Evolutionary conservation across 768 basidiomycete genomes (phyloP).

Genomic region (Clitopilus hobsonii): DNA sequence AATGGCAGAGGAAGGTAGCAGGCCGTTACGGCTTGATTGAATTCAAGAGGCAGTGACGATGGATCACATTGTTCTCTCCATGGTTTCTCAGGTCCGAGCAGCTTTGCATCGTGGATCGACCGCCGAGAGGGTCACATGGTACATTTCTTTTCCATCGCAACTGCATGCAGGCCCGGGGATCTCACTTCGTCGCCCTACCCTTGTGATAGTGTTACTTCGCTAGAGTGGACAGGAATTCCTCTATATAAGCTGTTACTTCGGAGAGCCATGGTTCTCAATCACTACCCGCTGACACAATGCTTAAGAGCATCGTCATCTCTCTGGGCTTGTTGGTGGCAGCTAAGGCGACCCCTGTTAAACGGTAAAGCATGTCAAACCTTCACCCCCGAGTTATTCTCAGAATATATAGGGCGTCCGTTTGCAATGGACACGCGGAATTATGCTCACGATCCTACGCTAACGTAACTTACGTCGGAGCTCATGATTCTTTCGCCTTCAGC

Average conservation of each 20-base stretch:
- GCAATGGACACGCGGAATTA: constrained; percentile 13
- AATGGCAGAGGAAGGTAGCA: too few relatives aligned
- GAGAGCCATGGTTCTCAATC: too few relatives aligned
- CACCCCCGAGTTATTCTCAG: not conserved
- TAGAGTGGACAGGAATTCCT: not conserved
- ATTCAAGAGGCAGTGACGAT: too few relatives aligned
- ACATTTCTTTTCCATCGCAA: not conserved
- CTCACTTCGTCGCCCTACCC: not conserved
- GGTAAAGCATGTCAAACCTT: not conserved
- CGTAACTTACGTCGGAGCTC: constrained; percentile 10
- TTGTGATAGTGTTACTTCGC: too few relatives aligned
- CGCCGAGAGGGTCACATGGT: not conserved
- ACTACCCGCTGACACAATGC: too few relatives aligned
- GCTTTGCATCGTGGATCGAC: not conserved
- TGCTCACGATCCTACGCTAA: constrained; percentile 12
- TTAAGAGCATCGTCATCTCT: not conserved
- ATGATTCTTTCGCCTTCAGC: constrained; percentile 5
- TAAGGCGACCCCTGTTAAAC: not conserved
- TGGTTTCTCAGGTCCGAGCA: not conserved
- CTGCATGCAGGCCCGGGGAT: not conserved
- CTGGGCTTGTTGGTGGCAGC: not conserved
- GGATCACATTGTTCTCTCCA: too few relatives aligned
- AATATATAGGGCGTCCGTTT: not conserved
- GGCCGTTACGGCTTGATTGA: too few relatives aligned
- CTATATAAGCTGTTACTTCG: too few relatives aligned